Conservation (phyloP, 108 stramenopile species). For the Stephanodiscus minutulus region DNA sequence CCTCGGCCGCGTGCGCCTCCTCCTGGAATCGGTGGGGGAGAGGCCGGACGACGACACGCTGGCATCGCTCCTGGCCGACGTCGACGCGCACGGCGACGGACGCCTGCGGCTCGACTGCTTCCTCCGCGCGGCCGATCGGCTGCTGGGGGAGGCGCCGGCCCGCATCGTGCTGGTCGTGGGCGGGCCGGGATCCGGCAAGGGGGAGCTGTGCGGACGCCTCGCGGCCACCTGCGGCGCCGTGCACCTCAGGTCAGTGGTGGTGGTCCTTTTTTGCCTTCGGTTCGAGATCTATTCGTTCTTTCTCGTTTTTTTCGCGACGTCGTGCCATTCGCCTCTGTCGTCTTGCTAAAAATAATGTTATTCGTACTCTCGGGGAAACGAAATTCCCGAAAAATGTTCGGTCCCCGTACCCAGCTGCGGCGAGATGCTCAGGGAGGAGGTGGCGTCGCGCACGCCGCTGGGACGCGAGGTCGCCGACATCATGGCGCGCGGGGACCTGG, state of each 20-base stretch:
- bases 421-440: slow-evolving; percentile 92
- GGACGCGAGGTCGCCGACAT: slow-evolving; percentile 82
- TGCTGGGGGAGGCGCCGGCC: slow-evolving; percentile 70
- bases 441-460: slow-evolving; percentile 71
- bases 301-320: too few species aligned
- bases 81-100: slow-evolving; percentile 63
- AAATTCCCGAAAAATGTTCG: too few species aligned
- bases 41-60: slow-evolving; percentile 50
- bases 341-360: too few species aligned
- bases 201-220: slow-evolving; percentile 75
- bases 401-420: too few species aligned
- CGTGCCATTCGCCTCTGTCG: too few species aligned
- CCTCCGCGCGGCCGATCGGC: slow-evolving; percentile 44
- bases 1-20: slow-evolving; percentile 35
- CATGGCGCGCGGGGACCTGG: slow-evolving; percentile 86
- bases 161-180: slow-evolving; percentile 91
- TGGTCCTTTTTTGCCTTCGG: too few species aligned
- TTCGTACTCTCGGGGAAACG: too few species aligned
- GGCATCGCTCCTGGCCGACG: slow-evolving; percentile 50
- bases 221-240: slow-evolving; percentile 81
- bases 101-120: slow-evolving; percentile 67
- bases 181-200: slow-evolving; percentile 96
- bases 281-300: too few species aligned
- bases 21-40: slow-evolving; percentile 67
- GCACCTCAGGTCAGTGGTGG: slow-evolving; percentile 54